phyloP scores from a whole-genome alignment of 352 stramenopile species.

The Blastocystis sp. region DNA sequence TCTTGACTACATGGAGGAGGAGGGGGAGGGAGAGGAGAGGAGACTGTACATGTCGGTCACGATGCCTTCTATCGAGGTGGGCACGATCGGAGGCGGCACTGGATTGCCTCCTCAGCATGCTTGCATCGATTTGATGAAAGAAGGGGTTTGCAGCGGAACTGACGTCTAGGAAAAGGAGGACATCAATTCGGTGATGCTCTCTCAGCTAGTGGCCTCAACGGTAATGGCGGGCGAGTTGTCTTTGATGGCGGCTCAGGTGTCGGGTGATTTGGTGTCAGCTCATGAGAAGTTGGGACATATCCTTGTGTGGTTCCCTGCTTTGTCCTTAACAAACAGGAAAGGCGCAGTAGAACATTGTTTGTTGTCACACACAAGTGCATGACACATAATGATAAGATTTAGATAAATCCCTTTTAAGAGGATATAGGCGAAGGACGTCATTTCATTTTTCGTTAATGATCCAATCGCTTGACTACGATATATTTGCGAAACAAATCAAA shows the following conservation, averaged over 20 bases:
- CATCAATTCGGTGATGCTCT: constrained; percentile 65
- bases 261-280: constrained; percentile 77
- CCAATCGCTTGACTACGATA: background rate
- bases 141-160: background rate
- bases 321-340: background rate
- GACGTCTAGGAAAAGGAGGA: background rate
- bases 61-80: constrained; percentile 83
- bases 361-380: background rate
- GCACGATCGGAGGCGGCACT: constrained; percentile 81
- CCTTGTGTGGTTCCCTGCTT: background rate
- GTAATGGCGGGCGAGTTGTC: constrained; percentile 79
- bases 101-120: constrained; percentile 74
- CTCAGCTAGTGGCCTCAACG: constrained; percentile 72
- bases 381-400: background rate
- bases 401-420: background rate
- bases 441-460: background rate
- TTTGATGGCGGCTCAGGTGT: constrained; percentile 77
- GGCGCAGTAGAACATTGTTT: background rate
- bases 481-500: background rate
- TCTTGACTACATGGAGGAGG: constrained; percentile 80
- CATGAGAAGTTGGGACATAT: constrained; percentile 73
- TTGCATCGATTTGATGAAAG: constrained; percentile 75
- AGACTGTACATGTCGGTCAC: constrained; percentile 70
- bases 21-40: constrained; percentile 66
- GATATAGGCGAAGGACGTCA: background rate